Evolutionary conservation across 2,329 filamentous ascomycete species (phyloP), one percentile per base, ranked within the genome.

Genomic region (Monosporascus sp.): DNA sequence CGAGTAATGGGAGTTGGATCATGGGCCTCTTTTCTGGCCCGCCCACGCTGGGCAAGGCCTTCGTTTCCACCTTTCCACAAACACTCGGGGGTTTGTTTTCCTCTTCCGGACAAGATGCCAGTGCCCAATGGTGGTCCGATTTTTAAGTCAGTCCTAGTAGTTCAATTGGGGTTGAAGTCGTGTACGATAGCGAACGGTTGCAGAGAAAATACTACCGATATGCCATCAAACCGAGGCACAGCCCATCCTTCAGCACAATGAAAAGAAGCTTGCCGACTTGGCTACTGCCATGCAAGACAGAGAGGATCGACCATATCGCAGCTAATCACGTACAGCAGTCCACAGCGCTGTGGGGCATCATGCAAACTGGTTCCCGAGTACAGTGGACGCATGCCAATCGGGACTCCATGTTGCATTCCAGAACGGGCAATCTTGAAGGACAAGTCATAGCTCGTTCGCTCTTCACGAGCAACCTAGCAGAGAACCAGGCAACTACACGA

Each of bases 121-220:
- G 56, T 64, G 62, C 62, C 62, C 60, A 64, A 66, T 64, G 62
- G 55, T 53, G 44, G 53, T 51, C 17, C n/a, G 14, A 46, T 42
- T 48, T 22, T 46, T 45, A 47, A 50, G 46, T 59, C 52, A 51
- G 54, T 53, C 51, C 51, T 54, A 62, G 59, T 55, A 2, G 52
- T 59, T 56, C 57, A 59, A 64, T 64, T 61, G 55, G 60, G 62
- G 60, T 53, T 59, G 51, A 62, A 51, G 47, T 38, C 24, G 46
- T n/a, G 9, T 5, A 46, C 14, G 22, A 15, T 14, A 34, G 31
- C 31, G 11, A 34, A 34, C 31, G 31, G 31, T 34, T 14, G 11
- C 31, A 34, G 11, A 7, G 3, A 27, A 17, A 8, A n/a, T 46
- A 11, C 24, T 17, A 31, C 25, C n/a, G 25, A 31, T 24, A 25